These are phyloP conservation scores for Eutypella sp. DNA, from an alignment of 2,329 filamentous ascomycete genomes.

Conservation along the genomic window DNA sequence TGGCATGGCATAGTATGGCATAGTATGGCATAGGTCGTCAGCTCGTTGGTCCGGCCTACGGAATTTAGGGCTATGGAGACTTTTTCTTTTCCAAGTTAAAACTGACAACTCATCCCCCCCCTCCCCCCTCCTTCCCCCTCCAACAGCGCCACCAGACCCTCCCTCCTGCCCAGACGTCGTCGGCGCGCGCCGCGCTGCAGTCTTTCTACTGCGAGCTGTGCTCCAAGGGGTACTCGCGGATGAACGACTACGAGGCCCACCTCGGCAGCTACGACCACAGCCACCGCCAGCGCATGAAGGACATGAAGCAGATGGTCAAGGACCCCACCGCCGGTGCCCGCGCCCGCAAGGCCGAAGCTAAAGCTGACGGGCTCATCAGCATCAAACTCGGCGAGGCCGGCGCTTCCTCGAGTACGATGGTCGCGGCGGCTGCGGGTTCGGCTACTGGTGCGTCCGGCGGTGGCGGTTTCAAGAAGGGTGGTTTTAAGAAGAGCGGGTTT, in stretches of 20 bases:
- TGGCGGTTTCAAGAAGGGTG: conserved; percentile 61
- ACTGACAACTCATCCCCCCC: too few species aligned
- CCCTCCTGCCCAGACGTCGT: conserved; percentile 53
- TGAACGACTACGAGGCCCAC: conserved; percentile 95
- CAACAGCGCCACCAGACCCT: conserved; percentile 51
- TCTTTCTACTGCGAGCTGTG: conserved; percentile 85
- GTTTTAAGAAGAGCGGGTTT: conserved; percentile 79
- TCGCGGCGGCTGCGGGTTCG: conserved; percentile 5
- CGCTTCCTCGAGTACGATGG: conserved; percentile 13
- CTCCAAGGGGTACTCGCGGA: conserved; percentile 88
- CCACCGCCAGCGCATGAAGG: conserved; percentile 83
- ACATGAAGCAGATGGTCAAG: conserved; percentile 80
- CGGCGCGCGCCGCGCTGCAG: conserved; percentile 70
- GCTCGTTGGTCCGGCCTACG: too few species aligned
- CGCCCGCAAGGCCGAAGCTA: conserved; percentile 65
- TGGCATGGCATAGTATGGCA: too few species aligned
- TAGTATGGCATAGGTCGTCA: too few species aligned
- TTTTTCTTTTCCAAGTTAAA: too few species aligned
- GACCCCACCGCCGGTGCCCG: conserved; percentile 62
- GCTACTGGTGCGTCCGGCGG: conserved; percentile 21
- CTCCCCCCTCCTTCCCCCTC: conserved; percentile 27
- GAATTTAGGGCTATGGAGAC: too few species aligned
- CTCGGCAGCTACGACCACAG: conserved; percentile 92
- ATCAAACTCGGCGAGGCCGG: conserved; percentile 52
- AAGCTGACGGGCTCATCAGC: conserved; percentile 63